A percentile compares a stretch with the other conserved stretches of the same genome.
Conservation (phyloP, 2,329 filamentous ascomycete species). For the Hymenoscyphus fraxineus region DNA sequence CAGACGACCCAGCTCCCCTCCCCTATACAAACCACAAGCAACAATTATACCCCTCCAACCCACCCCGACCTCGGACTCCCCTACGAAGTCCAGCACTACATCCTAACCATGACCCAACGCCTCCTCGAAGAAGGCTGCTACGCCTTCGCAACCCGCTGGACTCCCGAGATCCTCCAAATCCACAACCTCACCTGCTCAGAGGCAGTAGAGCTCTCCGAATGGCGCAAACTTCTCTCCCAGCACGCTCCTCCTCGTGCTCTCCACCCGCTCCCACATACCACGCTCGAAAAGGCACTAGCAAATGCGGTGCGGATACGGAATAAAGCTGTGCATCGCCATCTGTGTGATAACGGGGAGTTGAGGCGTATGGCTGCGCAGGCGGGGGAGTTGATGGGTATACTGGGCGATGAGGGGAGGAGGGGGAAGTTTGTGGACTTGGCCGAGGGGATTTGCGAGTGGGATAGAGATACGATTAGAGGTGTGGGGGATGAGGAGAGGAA, state of each 20-base stretch:
- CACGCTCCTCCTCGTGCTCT: slow-evolving; percentile 25
- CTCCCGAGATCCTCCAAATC: slow-evolving; percentile 24
- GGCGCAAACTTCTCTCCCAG: slow-evolving; percentile 27
- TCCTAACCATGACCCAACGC: slow-evolving; percentile 32
- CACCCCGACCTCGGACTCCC: slow-evolving; percentile 30
- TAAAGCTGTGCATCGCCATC: slow-evolving; percentile 31
- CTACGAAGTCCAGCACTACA: slow-evolving; percentile 36
- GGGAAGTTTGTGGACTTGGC: slow-evolving; percentile 28
- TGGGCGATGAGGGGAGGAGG: slow-evolving; percentile 27
- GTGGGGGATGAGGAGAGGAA: slow-evolving; percentile 24
- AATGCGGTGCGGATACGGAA: slow-evolving; percentile 33
- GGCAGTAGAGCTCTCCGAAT: slow-evolving; percentile 32
- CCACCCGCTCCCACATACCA: slow-evolving; percentile 17
- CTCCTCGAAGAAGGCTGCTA: slow-evolving; percentile 34
- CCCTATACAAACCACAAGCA: neutral
- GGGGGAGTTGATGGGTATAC: slow-evolving; percentile 31
- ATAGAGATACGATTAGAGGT: slow-evolving; percentile 18
- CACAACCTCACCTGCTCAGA: slow-evolving; percentile 31
- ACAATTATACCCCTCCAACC: slow-evolving; percentile 4
- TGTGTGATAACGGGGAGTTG: slow-evolving; percentile 30
- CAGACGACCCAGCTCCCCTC: slow-evolving; percentile 8
- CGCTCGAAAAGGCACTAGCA: slow-evolving; percentile 22
- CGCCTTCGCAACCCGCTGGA: slow-evolving; percentile 31
- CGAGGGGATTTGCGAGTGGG: slow-evolving; percentile 29
- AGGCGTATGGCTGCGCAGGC: slow-evolving; percentile 28